Conservation (phyloP, 2,329 filamentous ascomycete genomes). For the Sporothrix humicola region DNA sequence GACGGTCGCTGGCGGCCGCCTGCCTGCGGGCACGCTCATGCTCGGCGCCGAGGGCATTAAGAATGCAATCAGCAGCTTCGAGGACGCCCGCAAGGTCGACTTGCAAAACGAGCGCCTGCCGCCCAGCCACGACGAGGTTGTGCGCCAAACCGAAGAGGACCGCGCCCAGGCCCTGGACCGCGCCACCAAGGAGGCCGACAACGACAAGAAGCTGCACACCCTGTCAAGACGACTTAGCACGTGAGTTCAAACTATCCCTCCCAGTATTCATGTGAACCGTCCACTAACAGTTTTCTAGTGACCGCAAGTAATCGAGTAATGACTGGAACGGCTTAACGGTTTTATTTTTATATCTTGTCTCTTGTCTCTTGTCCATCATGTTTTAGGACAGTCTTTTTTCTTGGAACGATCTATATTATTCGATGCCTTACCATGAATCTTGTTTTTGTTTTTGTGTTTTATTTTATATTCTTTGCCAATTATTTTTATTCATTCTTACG, state of each 20-base stretch:
- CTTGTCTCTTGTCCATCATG: conserved; percentile 11
- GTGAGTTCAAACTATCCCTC: conserved; percentile 64
- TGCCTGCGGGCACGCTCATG: conserved; percentile 96
- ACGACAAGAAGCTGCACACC: conserved; percentile 84
- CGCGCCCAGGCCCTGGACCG: conserved; percentile 82
- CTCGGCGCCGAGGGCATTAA: conserved; percentile 98
- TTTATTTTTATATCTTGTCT: background rate
- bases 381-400: background rate
- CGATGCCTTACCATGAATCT: conserved; percentile 1
- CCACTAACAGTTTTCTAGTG: conserved; percentile 23
- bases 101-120: conserved; percentile 94
- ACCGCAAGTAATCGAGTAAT: conserved; percentile 35
- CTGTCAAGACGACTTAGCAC: conserved; percentile 93
- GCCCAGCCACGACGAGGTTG: conserved; percentile 89
- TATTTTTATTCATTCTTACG: background rate
- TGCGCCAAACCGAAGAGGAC: conserved; percentile 80
- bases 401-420: conserved; percentile 8
- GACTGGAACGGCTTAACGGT: background rate
- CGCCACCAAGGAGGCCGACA: conserved; percentile 86
- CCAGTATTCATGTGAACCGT: background rate
- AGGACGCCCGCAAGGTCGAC: conserved; percentile 96
- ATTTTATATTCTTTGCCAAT: background rate
- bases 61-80: conserved; percentile 94
- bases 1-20: conserved; percentile 88
- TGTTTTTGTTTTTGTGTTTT: background rate